Evolutionary conservation across 1,284 basidiomycete genomes (phyloP).

Genomic region (Puccinia triticina): DNA sequence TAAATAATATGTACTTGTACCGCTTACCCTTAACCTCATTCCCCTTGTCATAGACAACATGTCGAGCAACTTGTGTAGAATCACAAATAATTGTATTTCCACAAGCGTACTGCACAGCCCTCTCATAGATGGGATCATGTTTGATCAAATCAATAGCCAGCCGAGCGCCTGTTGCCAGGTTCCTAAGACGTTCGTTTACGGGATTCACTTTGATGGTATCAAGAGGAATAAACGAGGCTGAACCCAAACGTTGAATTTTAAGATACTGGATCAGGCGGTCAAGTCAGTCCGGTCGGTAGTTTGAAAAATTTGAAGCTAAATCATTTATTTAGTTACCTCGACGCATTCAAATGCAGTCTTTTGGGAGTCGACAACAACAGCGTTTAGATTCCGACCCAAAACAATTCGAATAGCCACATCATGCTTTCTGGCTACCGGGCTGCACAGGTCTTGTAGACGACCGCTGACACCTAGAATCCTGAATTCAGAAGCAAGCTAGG

Average conservation of each 20-base stretch:
- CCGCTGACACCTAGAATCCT: constrained; percentile 65
- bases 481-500: constrained; percentile 22
- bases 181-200: constrained; percentile 89
- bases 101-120: constrained; percentile 94
- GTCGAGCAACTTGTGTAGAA: constrained; percentile 84
- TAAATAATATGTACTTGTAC: not conserved
- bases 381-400: constrained; percentile 90
- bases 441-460: constrained; percentile 86
- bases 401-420: constrained; percentile 92
- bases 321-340: constrained; percentile 66
- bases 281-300: constrained; percentile 1
- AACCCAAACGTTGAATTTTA: constrained; percentile 88
- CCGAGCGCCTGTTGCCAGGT: constrained; percentile 84
- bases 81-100: constrained; percentile 95
- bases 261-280: constrained; percentile 72
- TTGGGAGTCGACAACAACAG: constrained; percentile 93
- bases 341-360: constrained; percentile 97
- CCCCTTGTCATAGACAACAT: constrained; percentile 87
- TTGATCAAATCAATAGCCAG: constrained; percentile 93
- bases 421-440: constrained; percentile 88
- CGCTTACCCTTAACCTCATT: constrained; percentile 89
- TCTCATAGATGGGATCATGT: constrained; percentile 80
- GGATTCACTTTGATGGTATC: constrained; percentile 94
- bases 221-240: constrained; percentile 95
- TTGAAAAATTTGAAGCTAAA: not conserved